Base-by-base conservation (phyloP, 768 basidiomycete species). In the Porphyrellus cyaneotinctus region DNA sequence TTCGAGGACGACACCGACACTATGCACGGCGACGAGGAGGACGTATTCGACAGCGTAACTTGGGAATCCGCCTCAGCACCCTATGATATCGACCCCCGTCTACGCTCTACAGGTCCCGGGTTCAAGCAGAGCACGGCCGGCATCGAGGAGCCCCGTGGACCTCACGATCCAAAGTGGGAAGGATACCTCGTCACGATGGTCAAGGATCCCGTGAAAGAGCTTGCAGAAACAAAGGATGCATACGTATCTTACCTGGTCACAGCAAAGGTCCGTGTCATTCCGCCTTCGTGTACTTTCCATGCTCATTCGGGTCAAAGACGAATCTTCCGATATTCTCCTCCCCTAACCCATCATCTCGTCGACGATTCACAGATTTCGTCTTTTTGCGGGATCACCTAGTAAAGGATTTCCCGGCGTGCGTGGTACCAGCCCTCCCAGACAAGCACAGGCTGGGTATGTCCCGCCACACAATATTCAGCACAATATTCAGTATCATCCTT, bases 321-420 rank as follows among this genome's bases (percentile, higher is more conserved):
- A 94, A 94, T 66, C 77, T 97, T 22, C 81, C 88, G 1, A 88
- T 87, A 68, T 98, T 90, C 78, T 85, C 88, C 2, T 79, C 82
- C 6, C 74, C 78, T 6, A 88, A 76, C 54, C 88, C 91, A 1
- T 83, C 84, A 3, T 76, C 88, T 15, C 83, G 97, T 45, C 80
- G 97, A 53, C 85, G 97, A 30, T 99, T 95, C 72, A 91, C 95
- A 64, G 97, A 99, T 72, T 99, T 99, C 71, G 89, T 91, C 33
- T 98, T 98, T 66, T 75, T 99, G 43, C 78, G 91, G 53, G 85
- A 95, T 42, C 83, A 95, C 61, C 81, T 99, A 23, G 81, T 83
- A 12, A 85, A 85, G 73, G 88, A 95, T 71, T 99, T 97, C 64
- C 93, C 94, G 4, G 97, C 97, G 51, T 95, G 94, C 63, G 94